Conservation (phyloP, 345 rosid genomes). For the Microcos paniculata region DNA sequence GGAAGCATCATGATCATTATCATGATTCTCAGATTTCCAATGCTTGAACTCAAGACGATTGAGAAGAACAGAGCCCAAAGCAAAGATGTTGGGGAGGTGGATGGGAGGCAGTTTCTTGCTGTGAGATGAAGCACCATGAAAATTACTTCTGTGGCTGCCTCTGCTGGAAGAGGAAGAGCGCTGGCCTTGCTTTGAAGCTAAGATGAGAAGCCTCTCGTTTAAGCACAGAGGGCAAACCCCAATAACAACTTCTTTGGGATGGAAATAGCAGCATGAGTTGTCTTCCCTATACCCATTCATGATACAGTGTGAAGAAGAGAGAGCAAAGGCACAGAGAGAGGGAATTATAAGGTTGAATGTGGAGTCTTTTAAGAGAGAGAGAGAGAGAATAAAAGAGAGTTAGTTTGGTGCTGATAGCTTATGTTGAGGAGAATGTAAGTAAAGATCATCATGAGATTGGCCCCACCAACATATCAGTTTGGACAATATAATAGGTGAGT, state of each 20-base stretch:
- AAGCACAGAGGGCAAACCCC: conserved; percentile 87
- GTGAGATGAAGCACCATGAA: conserved; percentile 18
- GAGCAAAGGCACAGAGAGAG: conserved; percentile 1
- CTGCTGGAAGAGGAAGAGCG: conserved; percentile 32
- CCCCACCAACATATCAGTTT: conserved; percentile 18
- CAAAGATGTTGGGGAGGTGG: conserved; percentile 70
- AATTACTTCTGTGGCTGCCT: conserved; percentile 5
- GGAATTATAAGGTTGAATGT: neutral
- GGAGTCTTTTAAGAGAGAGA: neutral
- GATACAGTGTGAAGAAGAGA: neutral
- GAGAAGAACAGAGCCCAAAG: conserved; percentile 61
- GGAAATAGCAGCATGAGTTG: conserved; percentile 67
- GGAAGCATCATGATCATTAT: conserved; percentile 46
- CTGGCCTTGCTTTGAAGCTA: conserved; percentile 66
- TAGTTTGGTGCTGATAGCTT: neutral
- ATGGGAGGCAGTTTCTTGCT: conserved; percentile 34
- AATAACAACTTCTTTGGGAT: conserved; percentile 55
- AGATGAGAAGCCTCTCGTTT: conserved; percentile 77
- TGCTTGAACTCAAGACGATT: conserved; percentile 67
- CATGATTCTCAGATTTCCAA: conserved; percentile 45
- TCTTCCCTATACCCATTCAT: conserved; percentile 66
- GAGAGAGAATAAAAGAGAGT: neutral
- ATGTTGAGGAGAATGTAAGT: conserved; percentile 20
- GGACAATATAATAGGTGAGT: conserved; percentile 12
- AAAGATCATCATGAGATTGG: conserved; percentile 10